Evolutionary conservation across 1,284 basidiomycete species (phyloP).

Genomic region (Cutaneotrichosporon sp.): DNA sequence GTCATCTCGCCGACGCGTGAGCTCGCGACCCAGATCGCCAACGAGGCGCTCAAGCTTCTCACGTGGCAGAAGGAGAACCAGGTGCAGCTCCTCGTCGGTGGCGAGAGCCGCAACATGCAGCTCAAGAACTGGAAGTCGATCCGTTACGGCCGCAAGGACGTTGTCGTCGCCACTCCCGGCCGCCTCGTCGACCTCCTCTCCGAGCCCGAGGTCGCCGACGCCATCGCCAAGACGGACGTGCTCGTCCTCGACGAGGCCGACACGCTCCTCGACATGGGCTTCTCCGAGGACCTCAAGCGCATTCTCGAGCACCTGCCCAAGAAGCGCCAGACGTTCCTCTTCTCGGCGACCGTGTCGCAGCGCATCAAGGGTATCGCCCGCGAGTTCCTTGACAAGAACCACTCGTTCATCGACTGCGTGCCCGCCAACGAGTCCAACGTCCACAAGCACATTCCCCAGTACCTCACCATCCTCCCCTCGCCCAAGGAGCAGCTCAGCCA

Average conservation of each 20-base stretch:
- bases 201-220: constrained; percentile 62
- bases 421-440: constrained; percentile 64
- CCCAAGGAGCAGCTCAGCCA: constrained; percentile 75
- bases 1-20: constrained; percentile 94
- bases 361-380: constrained; percentile 57
- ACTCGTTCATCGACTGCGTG: constrained; percentile 64
- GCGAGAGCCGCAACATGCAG: constrained; percentile 59
- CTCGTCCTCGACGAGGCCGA: constrained; percentile 95
- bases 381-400: constrained; percentile 63
- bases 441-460: constrained; percentile 79
- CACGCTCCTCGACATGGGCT: constrained; percentile 94
- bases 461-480: constrained; percentile 70
- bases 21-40: constrained; percentile 89
- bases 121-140: constrained; percentile 67
- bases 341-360: constrained; percentile 75
- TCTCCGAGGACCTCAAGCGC: constrained; percentile 81
- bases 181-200: constrained; percentile 78
- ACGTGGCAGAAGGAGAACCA: constrained; percentile 66
- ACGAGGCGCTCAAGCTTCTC: constrained; percentile 73
- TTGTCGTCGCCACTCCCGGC: constrained; percentile 92
- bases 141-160: constrained; percentile 68
- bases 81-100: constrained; percentile 80
- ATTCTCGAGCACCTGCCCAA: constrained; percentile 72
- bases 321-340: constrained; percentile 86
- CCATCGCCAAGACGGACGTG: constrained; percentile 62